Evolutionary conservation across 495 filamentous ascomycete species (phyloP), one percentile per base, ranked within the genome.

Genomic region (Podospora australis): DNA sequence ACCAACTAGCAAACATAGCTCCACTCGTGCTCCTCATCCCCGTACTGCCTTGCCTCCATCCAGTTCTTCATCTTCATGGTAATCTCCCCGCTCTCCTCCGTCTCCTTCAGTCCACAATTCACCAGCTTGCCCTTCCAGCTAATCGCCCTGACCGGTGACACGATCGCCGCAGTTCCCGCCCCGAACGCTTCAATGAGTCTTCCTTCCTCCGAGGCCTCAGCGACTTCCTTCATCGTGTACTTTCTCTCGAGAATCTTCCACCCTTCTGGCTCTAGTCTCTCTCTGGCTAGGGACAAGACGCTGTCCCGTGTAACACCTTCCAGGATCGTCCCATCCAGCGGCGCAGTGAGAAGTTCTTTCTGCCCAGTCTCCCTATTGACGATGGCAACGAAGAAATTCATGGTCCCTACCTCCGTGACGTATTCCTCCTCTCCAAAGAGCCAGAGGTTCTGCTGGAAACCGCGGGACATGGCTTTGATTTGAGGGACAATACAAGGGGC

Each of bases 391-490:
- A 97, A 98, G 50, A 98, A 79, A 66, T 98, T 98, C 92, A 97
- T 98, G 25, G 94, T 96, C 46, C 92, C 92, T 25, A 92, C 92
- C 69, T 98, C 92, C 25, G 94, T 98, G 28, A 95, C 81, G 58
- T 81, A 94, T 55, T 96, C 88, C 69, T 97, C 89, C 52, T 91
- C 82, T 25, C 87, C 88, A 59, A 97, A 97, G 25, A 98, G 72
- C 92, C 92, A 98, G 43, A 98, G 74, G 66, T 97, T 97, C 77
- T 98, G 92, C 68, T 98, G 91, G 78, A 87, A 96, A 25, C 92
- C 92, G 14, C 88, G 78, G 51, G 78, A 81, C 22, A 91, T 90
- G 14, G 92, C 92, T 64, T 96, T 76, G 48, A 90, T 77, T 70
- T 97, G 94, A 9, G 94, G 92, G 20, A 95, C 70, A 52, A 98